Evolutionary conservation across 169 alveolate species (phyloP), one percentile per base, ranked within the genome.

Genomic region (Perkinsus olseni): DNA sequence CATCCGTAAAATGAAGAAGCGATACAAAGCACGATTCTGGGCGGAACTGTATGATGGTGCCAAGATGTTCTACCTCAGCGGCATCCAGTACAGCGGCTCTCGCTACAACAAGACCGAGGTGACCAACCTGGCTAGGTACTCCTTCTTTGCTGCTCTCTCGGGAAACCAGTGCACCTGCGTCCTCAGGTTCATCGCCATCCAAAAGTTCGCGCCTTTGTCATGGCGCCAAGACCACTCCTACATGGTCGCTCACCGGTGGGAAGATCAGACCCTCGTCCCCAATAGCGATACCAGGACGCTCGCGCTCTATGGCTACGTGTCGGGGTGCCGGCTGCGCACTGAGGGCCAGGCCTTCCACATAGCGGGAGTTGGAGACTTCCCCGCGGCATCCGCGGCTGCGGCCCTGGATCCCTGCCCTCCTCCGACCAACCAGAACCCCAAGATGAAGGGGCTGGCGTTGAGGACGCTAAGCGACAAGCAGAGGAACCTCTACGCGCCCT

Each of bases 1-100:
- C 38, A 74, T 96, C 92, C 95, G 99, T 38, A 99, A 98, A 97
- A 98, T 98, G 91, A 98, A 98, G 96, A 98, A 98, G 8, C 62
- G 93, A 36, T 90, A 93, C 91, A 93, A 96, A 40, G 92, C 93
- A 0, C 0, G 82, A 91, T 99, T 99, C 94, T 97, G 99, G 98
- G 97, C 99, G 31, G 99, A 99, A 96, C 98, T 99, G 36, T 98
- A 99, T 92, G 99, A 98, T 95, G 99, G 99, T 40, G 99, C 99
- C 11, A 99, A 99, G 96, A 96, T 99, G 91, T 99, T 99, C 95
- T 98, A 98, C 94, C 95, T 99, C 91, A 97, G 98, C 51, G 99
- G 99, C 34, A 95, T 98, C 92, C 97, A 98, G 96, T 97, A 98
- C 95, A 98, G 98, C 38, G 96, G 96, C 17, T 38, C 39, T 51